Percentiles rank a stretch among this genome's conserved stretches.
phyloP scores from a whole-genome alignment of 108 stramenopile species.

The Nitzschia putrida region DNA sequence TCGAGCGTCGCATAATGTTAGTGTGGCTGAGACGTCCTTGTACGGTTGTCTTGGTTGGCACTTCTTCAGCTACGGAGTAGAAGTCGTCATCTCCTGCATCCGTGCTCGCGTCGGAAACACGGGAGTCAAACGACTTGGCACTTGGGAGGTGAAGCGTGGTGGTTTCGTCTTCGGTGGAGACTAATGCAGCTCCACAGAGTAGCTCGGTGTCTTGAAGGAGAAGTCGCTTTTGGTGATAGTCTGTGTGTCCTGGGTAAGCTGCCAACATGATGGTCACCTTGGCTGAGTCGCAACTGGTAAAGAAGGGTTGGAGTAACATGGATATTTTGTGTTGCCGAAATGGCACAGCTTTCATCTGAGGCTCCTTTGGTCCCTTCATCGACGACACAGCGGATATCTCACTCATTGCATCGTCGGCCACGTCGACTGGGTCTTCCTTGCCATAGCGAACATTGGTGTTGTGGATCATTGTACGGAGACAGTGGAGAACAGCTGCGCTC shows the following conservation, averaged over 20 bases:
- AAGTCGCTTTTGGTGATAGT: conserved; percentile 45
- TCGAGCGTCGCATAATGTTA: not conserved
- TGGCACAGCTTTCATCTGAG: conserved; percentile 36
- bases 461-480: conserved; percentile 39
- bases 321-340: conserved; percentile 55
- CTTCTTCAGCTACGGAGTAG: not conserved
- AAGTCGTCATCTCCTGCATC: not conserved
- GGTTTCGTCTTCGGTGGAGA: not conserved
- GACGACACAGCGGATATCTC: conserved; percentile 32
- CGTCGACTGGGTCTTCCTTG: conserved; percentile 16
- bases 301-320: conserved; percentile 50
- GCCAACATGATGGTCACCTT: conserved; percentile 39
- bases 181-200: conserved; percentile 28
- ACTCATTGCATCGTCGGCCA: conserved; percentile 31
- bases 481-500: conserved; percentile 47
- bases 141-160: not conserved
- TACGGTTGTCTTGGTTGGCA: not conserved
- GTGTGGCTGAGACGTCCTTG: not conserved
- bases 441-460: conserved; percentile 32
- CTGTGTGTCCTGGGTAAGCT: conserved; percentile 54
- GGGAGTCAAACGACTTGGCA: conserved; percentile 6
- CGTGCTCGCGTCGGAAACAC: not conserved
- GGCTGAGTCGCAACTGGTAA: conserved; percentile 22
- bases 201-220: conserved; percentile 40
- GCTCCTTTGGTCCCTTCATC: conserved; percentile 18